A percentile compares a stretch with the other conserved stretches of the same genome.
Conservation (phyloP, 768 basidiomycete species). For the Leccinum longicurvipes region DNA sequence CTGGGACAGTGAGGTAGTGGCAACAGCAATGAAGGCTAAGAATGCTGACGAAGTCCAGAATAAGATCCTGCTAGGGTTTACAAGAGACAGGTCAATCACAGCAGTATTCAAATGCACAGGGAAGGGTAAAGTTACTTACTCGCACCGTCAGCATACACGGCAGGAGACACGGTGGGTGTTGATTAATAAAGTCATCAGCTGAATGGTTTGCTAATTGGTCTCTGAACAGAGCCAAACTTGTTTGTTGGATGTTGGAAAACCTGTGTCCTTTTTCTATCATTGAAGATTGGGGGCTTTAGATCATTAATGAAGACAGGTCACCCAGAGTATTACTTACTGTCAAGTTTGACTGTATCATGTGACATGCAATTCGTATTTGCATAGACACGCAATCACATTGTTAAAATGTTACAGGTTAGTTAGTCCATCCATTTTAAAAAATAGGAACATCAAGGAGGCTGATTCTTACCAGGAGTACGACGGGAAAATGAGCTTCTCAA, state of each 20-base stretch:
- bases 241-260: slow-evolving; percentile 33
- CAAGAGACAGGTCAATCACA: slow-evolving; percentile 17
- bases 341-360: slow-evolving; percentile 28
- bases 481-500: neutral
- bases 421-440: no score
- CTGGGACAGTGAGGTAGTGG: no score
- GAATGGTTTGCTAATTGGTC: no score
- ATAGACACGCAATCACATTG: slow-evolving; percentile 19
- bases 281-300: slow-evolving; percentile 31
- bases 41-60: no score
- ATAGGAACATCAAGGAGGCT: no score
- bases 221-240: no score
- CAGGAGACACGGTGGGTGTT: slow-evolving; percentile 24
- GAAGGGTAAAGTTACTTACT: slow-evolving; percentile 32
- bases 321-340: slow-evolving; percentile 33
- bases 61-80: no score
- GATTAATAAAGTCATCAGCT: slow-evolving; percentile 22
- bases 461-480: neutral
- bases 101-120: slow-evolving; percentile 25
- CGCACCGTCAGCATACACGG: slow-evolving; percentile 18
- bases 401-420: slow-evolving; percentile 25
- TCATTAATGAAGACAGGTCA: slow-evolving; percentile 13
- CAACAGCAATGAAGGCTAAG: no score
- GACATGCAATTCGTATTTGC: slow-evolving; percentile 32
- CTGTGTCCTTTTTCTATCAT: slow-evolving; percentile 34